phyloP scores from a whole-genome alignment of 352 stramenopile species.

The Pythium utonaiense region DNA sequence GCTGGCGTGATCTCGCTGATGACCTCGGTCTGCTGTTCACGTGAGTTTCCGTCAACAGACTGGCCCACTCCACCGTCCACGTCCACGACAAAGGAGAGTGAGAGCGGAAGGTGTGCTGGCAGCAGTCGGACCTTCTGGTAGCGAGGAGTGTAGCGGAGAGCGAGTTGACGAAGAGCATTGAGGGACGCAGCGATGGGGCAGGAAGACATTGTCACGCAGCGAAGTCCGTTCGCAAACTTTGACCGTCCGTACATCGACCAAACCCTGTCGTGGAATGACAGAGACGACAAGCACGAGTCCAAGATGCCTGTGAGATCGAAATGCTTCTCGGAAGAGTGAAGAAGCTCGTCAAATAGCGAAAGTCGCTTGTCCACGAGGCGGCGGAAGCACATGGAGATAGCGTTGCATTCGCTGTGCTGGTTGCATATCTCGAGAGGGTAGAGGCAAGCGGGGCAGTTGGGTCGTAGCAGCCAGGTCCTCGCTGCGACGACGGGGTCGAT shows the following conservation, averaged over 20 bases:
- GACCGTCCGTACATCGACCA: conserved; percentile 16
- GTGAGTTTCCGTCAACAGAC: neutral
- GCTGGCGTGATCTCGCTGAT: neutral
- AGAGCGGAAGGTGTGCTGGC: conserved; percentile 7
- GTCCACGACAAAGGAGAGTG: conserved; percentile 13
- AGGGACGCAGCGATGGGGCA: too few relatives aligned
- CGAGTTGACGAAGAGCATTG: too few relatives aligned
- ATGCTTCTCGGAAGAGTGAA: neutral
- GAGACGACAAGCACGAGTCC: conserved; percentile 9
- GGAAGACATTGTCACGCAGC: conserved; percentile 5
- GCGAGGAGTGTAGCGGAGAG: conserved; percentile 12
- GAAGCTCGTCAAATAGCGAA: neutral
- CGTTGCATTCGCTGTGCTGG: conserved; percentile 8
- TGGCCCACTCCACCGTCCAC: conserved; percentile 6
- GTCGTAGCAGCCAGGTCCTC: conserved; percentile 1
- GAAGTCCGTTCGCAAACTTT: conserved; percentile 2
- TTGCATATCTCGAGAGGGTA: neutral
- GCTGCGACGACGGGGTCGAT: neutral
- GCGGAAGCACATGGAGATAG: conserved; percentile 13
- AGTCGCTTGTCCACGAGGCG: neutral
- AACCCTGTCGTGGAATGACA: neutral
- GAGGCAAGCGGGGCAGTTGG: conserved; percentile 5
- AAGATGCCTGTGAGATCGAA: conserved; percentile 3
- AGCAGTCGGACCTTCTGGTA: neutral
- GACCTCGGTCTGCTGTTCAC: neutral